These are phyloP conservation scores for Fusarium cyanostomum DNA, from an alignment of 2,329 filamentous ascomycete species.

Conservation along the genomic window DNA sequence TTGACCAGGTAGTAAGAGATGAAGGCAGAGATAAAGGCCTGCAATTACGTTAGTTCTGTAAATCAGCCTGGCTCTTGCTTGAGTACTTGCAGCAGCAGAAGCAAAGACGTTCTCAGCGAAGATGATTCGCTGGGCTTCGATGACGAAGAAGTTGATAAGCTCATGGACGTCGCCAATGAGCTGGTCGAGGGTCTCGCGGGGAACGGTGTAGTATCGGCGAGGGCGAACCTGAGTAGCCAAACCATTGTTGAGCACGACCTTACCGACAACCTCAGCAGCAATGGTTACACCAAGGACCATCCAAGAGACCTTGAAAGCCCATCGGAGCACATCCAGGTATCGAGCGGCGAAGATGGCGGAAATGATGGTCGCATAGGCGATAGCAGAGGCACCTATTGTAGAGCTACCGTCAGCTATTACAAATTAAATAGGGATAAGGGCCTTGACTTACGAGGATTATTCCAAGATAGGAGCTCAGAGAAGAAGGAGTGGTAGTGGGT, in stretches of 20 bases:
- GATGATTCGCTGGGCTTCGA: conserved; percentile 73
- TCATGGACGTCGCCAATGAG: conserved; percentile 72
- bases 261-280: conserved; percentile 68
- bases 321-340: conserved; percentile 74
- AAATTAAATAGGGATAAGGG: neutral
- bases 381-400: conserved; percentile 66
- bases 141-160: conserved; percentile 76
- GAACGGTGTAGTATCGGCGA: conserved; percentile 72
- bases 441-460: conserved; percentile 67
- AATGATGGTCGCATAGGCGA: conserved; percentile 69
- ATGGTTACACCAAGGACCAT: conserved; percentile 69
- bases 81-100: conserved; percentile 65
- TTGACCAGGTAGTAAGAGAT: conserved; percentile 75
- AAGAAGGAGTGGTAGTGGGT: conserved; percentile 79
- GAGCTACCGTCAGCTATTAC: conserved; percentile 26
- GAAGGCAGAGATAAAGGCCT: conserved; percentile 70
- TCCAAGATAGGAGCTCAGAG: conserved; percentile 74
- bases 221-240: conserved; percentile 73
- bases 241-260: conserved; percentile 68
- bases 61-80: conserved; percentile 20
- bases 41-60: conserved; percentile 23
- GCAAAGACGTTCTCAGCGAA: conserved; percentile 73
- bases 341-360: conserved; percentile 69
- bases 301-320: conserved; percentile 71
- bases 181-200: conserved; percentile 68